Conservation (phyloP, 306 rosid genomes). For the Castanea mollissima region DNA sequence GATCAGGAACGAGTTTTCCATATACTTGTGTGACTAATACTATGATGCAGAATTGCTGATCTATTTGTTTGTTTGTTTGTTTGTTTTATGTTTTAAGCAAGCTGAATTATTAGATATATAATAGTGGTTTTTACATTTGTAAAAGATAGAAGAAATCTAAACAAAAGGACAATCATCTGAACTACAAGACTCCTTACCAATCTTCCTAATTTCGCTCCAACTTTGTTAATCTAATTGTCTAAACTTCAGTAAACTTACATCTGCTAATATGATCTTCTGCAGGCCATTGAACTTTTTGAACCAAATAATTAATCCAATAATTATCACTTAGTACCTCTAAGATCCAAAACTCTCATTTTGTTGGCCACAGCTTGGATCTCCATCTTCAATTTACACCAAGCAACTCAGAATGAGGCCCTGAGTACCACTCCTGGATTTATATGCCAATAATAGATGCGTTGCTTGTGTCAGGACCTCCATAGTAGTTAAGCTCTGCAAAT, state of each 20-base stretch:
- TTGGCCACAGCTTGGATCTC: too few relatives aligned
- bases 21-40: background rate
- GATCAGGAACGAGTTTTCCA: background rate
- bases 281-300: background rate
- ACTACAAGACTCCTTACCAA: background rate
- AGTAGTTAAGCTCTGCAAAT: constrained; percentile 72
- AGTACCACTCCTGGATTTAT: constrained; percentile 22
- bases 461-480: constrained; percentile 50
- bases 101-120: background rate
- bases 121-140: background rate
- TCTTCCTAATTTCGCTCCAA: background rate
- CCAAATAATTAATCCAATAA: background rate
- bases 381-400: background rate
- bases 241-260: background rate
- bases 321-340: too few relatives aligned
- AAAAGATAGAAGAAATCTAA: background rate
- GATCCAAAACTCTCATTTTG: too few relatives aligned
- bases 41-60: background rate
- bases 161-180: background rate
- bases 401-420: background rate
- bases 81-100: too few relatives aligned
- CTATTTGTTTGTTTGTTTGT: background rate
- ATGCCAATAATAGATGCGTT: constrained; percentile 67
- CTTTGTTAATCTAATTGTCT: background rate
- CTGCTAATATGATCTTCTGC: background rate